These are phyloP conservation scores for Tylopilus vinaceipallidus DNA, from an alignment of 768 basidiomycete species.

Conservation along the genomic window DNA sequence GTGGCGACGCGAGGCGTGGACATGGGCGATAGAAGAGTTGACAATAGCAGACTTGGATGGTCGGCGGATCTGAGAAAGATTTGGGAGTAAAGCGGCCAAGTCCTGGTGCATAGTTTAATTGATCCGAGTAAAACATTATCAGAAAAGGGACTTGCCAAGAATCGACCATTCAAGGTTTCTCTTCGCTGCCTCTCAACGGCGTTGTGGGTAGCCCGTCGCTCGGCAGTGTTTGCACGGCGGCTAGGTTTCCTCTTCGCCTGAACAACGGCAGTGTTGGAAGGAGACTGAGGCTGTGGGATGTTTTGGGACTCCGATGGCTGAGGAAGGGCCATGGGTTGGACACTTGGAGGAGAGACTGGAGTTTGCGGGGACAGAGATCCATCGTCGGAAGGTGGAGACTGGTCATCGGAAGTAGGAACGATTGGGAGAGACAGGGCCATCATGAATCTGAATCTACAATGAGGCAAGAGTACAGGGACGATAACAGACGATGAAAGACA, in stretches of 20 bases:
- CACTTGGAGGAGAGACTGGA: slow-evolving; percentile 42
- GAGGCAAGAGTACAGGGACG: slow-evolving; percentile 7
- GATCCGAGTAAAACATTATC: slow-evolving; percentile 8
- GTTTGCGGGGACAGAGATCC: slow-evolving; percentile 47
- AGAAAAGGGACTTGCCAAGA: slow-evolving; percentile 58
- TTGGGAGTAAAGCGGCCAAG: slow-evolving; percentile 87
- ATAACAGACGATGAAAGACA: slow-evolving; percentile 3
- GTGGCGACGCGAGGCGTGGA: slow-evolving; percentile 79
- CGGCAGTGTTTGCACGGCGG: slow-evolving; percentile 92
- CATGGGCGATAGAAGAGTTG: slow-evolving; percentile 90
- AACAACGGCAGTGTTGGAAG: slow-evolving; percentile 23
- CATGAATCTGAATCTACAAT: slow-evolving; percentile 15
- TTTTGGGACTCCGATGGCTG: slow-evolving; percentile 26
- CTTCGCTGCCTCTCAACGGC: slow-evolving; percentile 93
- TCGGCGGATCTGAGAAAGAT: slow-evolving; percentile 85
- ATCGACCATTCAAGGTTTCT: slow-evolving; percentile 90
- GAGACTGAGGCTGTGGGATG: slow-evolving; percentile 21
- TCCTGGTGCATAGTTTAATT: slow-evolving; percentile 48
- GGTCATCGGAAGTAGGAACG: slow-evolving; percentile 36
- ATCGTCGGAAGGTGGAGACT: slow-evolving; percentile 43
- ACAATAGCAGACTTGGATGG: slow-evolving; percentile 97
- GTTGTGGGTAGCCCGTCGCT: slow-evolving; percentile 95
- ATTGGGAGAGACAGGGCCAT: slow-evolving; percentile 42
- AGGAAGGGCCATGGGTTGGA: slow-evolving; percentile 37
- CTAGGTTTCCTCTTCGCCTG: slow-evolving; percentile 77